Conservation (phyloP, 1,284 basidiomycete genomes). For the Marasmius fiardii region DNA sequence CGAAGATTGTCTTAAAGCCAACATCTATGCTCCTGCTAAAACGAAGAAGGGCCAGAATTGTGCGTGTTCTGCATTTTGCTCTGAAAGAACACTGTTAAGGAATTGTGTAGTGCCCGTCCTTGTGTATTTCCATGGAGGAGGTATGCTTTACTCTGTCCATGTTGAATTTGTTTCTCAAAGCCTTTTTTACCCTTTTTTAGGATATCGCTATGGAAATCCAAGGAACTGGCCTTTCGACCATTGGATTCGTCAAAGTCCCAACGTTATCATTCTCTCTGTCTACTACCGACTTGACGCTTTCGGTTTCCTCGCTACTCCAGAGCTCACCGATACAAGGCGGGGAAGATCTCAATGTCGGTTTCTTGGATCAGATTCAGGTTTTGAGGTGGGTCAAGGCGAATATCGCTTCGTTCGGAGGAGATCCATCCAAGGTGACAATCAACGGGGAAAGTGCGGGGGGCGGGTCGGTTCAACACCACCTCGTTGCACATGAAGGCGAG, state of each 20-base stretch:
- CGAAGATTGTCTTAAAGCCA: constrained; percentile 55
- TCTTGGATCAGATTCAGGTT: constrained; percentile 58
- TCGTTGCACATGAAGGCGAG: constrained; percentile 40
- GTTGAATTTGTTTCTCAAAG: constrained; percentile 4
- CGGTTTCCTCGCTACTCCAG: constrained; percentile 47
- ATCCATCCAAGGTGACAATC: constrained; percentile 51
- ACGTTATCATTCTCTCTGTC: constrained; percentile 45
- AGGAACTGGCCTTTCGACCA: constrained; percentile 50
- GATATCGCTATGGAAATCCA: constrained; percentile 56
- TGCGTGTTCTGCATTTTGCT: constrained; percentile 20
- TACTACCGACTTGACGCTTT: constrained; percentile 51
- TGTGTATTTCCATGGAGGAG: constrained; percentile 66
- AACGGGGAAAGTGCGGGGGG: constrained; percentile 63
- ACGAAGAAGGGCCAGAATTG: constrained; percentile 38
- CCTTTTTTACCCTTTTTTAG: constrained; percentile 22
- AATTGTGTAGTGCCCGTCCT: constrained; percentile 23
- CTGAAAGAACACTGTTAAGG: neutral
- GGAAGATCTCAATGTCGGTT: constrained; percentile 59
- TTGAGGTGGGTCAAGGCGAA: constrained; percentile 44
- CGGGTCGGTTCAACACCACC: constrained; percentile 50
- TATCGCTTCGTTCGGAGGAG: constrained; percentile 13
- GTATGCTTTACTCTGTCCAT: constrained; percentile 20
- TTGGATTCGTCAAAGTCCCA: constrained; percentile 47
- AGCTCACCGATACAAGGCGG: constrained; percentile 32
- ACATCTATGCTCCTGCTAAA: constrained; percentile 46